Conservation (phyloP, 805 yeast species). For the Scheffersomyces spartinae region DNA sequence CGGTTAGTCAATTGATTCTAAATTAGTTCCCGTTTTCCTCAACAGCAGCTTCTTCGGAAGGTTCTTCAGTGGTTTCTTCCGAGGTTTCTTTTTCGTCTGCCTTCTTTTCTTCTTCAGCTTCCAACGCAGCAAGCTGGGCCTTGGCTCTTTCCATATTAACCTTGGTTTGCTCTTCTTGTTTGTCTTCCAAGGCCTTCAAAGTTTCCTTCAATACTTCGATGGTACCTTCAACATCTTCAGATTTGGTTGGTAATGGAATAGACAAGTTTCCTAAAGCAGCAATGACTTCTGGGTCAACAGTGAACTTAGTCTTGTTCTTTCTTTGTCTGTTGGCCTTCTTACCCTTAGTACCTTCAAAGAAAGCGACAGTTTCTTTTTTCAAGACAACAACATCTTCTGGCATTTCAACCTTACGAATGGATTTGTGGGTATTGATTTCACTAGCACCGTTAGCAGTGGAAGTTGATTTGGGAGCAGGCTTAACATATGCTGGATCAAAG, state of each 20-base stretch:
- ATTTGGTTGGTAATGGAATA: conserved; percentile 65
- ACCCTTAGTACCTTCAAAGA: conserved; percentile 42
- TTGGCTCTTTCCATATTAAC: conserved; percentile 67
- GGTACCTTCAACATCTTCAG: conserved; percentile 58
- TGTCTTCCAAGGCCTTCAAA: conserved; percentile 50
- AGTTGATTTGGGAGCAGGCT: conserved; percentile 30
- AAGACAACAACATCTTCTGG: conserved; percentile 56
- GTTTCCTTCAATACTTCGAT: conserved; percentile 61
- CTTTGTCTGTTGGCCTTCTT: conserved; percentile 37
- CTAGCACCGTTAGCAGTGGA: conserved; percentile 8
- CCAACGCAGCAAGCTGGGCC: conserved; percentile 61
- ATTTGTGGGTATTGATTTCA: conserved; percentile 11
- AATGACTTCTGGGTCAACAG: conserved; percentile 72
- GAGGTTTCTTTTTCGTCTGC: conserved; percentile 34
- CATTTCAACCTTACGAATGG: conserved; percentile 42
- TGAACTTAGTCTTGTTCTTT: conserved; percentile 44
- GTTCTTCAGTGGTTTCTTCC: conserved; percentile 10
- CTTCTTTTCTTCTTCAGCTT: conserved; percentile 30
- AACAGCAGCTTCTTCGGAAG: conserved; percentile 5
- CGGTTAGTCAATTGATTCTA: no score
- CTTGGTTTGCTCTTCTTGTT: conserved; percentile 74
- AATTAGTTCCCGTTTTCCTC: no score
- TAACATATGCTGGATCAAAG: conserved; percentile 72
- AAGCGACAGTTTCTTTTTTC: conserved; percentile 50
- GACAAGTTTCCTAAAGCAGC: conserved; percentile 66